Evolutionary conservation across 805 yeast species (phyloP).

Genomic region (Ogataea pini): DNA sequence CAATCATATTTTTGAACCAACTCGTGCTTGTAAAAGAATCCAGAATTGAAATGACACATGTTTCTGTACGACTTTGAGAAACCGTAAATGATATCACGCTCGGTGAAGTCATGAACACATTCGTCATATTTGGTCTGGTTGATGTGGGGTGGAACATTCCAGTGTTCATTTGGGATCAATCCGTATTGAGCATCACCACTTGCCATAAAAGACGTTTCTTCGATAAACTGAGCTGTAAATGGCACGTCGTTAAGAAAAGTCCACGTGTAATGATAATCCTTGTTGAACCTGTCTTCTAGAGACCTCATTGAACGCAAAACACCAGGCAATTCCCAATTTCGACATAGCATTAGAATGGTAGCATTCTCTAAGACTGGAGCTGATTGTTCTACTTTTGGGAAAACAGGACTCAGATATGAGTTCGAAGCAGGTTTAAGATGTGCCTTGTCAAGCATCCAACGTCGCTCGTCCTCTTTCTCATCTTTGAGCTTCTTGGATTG

Average conservation of each 20-base stretch:
- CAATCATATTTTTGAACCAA: slow-evolving; percentile 73
- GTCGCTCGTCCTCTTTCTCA: slow-evolving; percentile 16
- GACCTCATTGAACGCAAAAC: slow-evolving; percentile 77
- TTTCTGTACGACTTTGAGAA: slow-evolving; percentile 72
- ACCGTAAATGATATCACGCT: slow-evolving; percentile 61
- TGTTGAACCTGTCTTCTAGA: slow-evolving; percentile 73
- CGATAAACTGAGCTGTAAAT: slow-evolving; percentile 62
- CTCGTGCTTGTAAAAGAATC: slow-evolving; percentile 82
- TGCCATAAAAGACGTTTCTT: slow-evolving; percentile 60
- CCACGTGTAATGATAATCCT: slow-evolving; percentile 70
- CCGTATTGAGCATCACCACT: slow-evolving; percentile 71
- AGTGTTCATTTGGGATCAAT: slow-evolving; percentile 62
- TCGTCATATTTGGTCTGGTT: slow-evolving; percentile 56
- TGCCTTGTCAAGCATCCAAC: slow-evolving; percentile 14
- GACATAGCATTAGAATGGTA: slow-evolving; percentile 80
- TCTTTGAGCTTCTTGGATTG: slow-evolving; percentile 11
- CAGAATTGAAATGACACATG: slow-evolving; percentile 95
- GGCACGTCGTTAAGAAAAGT: slow-evolving; percentile 76
- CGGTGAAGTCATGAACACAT: slow-evolving; percentile 44
- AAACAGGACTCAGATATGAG: slow-evolving; percentile 36
- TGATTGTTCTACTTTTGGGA: slow-evolving; percentile 22
- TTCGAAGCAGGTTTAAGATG: slow-evolving; percentile 40
- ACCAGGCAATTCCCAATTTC: slow-evolving; percentile 76
- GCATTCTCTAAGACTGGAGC: slow-evolving; percentile 66
- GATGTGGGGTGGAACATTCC: slow-evolving; percentile 77